Base-by-base conservation (phyloP, 768 basidiomycete genomes). In the Termitomyces sp. region DNA sequence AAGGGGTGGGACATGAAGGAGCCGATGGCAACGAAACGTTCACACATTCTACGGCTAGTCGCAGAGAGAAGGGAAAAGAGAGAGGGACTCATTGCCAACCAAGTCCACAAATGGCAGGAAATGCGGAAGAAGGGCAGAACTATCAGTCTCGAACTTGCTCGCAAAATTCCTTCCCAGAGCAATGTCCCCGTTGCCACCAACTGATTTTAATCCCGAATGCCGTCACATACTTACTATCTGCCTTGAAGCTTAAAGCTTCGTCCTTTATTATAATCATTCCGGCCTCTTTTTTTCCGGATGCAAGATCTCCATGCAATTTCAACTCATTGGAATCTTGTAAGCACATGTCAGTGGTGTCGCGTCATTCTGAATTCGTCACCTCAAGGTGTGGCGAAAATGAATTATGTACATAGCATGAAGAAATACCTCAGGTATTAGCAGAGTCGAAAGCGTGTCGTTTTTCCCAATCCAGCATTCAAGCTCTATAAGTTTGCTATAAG, bases 1-100 rank as follows among this genome's bases (percentile, higher is more conserved):
- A 77, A 74, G 48, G 74, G 73, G 16, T 79, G 75, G 74, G 74
- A 75, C 49, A 71, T 77, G 67, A 76, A 76, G 33, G 73, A 73
- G 16, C 74, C 75, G n/a, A 67, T 72, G 53, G 73, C 74, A 14
- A 77, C 77, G 43, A 78, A 77, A 63, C 74, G 78, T 35, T 76
- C 77, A n/a, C 75, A 78, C 55, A 79, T 81, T 44, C 61, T 81
- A 46, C 72, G 75, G 20, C 60, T 78, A 13, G 72, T 82, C 57
- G 74, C 75, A 20, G 77, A 79, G 60, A 73, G 77, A 50, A 70
- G 77, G 59, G 71, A 69, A 56, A 69, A 72, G 68, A 70, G 78
- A 59, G 79, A 82, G 63, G 64, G 61, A 13, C 65, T 78, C 40
- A 70, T 82, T 26, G 55, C 70, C 8, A 66, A 66, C 28, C 72